phyloP scores from a whole-genome alignment of 2,329 filamentous ascomycete genomes.

The Didymella exigua region DNA sequence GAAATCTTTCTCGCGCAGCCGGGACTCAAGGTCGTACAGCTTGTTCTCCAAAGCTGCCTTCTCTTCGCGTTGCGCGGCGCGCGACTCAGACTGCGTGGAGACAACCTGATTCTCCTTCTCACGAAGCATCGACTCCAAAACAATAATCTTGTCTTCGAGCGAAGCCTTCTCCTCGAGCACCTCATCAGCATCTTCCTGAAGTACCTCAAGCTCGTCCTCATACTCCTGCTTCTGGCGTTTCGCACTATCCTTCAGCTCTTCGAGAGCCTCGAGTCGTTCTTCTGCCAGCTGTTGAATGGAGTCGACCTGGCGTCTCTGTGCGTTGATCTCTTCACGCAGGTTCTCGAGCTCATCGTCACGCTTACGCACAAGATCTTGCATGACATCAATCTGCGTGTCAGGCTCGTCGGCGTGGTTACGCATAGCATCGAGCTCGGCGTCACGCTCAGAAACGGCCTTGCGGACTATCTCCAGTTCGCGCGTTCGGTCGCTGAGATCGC shows the following conservation, averaged over 20 bases:
- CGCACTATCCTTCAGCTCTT: constrained; percentile 58
- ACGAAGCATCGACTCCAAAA: constrained; percentile 43
- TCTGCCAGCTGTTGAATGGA: constrained; percentile 42
- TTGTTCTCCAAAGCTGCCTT: constrained; percentile 53
- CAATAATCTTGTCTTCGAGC: constrained; percentile 62
- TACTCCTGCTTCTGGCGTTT: constrained; percentile 54
- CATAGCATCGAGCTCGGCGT: constrained; percentile 46
- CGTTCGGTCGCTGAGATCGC: constrained; percentile 39
- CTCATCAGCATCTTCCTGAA: constrained; percentile 53
- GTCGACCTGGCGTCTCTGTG: constrained; percentile 40
- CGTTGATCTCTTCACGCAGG: constrained; percentile 53
- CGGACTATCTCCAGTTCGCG: constrained; percentile 46
- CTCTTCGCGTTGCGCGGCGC: constrained; percentile 65
- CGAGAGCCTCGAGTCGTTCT: constrained; percentile 52
- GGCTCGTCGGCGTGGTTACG: constrained; percentile 45
- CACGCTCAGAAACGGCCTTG: constrained; percentile 44
- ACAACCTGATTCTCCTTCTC: constrained; percentile 44
- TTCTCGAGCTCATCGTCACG: constrained; percentile 60
- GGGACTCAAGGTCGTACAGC: constrained; percentile 47
- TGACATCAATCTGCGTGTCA: constrained; percentile 48
- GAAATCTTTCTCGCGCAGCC: constrained; percentile 38
- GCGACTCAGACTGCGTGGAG: constrained; percentile 40
- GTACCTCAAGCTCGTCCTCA: constrained; percentile 61
- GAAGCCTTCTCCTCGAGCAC: constrained; percentile 58
- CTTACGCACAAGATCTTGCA: constrained; percentile 51